Evolutionary conservation across 2,329 filamentous ascomycete species (phyloP), one percentile per base, ranked within the genome.

Genomic region (Bipolaris zeicola): DNA sequence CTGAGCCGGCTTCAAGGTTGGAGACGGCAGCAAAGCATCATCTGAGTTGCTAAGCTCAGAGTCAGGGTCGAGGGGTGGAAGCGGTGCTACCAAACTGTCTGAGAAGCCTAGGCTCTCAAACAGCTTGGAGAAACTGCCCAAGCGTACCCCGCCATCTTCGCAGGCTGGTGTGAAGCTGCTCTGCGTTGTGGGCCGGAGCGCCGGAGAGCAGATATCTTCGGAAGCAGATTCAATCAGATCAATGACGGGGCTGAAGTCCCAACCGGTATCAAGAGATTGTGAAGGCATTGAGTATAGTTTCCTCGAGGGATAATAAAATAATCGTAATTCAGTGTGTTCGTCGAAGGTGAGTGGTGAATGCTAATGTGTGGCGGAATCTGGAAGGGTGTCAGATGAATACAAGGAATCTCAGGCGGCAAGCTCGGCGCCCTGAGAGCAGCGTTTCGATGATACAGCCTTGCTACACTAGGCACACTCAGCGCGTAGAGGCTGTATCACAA

Each of bases 51-150:
- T 80, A 1, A 66, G 74, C 53, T 69, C 71, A 11, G 65, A 68
- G 6, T 71, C 60, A 3, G 64, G 54, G 14, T 70, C 65, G 18
- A 66, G 55, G 28, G 69, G 63, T 43, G 61, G 63, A 37, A 68
- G 20, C n/a, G 63, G 59, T 14, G 59, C 43, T 10, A 62, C 66
- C 7, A 52, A 54, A 5, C 56, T 50, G 28, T 65, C 64, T 10
- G 73, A 62, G 7, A 77, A 70, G 31, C 79, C 79, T 18, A 82
- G 64, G 36, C 73, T 75, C 50, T 78, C 69, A 66, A 77, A 82
- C n/a, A 82, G 65, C 63, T 77, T 80, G 42, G 64, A 65, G 61
- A 82, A 82, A 59, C 79, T 76, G n/a, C 80, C 80, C 16, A 82
- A 63, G 10, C 66, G 65, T 48, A 66, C 62, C 7, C 62, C 62